Conservation (phyloP, 352 stramenopile genomes). For the Phytophthora citricola region DNA sequence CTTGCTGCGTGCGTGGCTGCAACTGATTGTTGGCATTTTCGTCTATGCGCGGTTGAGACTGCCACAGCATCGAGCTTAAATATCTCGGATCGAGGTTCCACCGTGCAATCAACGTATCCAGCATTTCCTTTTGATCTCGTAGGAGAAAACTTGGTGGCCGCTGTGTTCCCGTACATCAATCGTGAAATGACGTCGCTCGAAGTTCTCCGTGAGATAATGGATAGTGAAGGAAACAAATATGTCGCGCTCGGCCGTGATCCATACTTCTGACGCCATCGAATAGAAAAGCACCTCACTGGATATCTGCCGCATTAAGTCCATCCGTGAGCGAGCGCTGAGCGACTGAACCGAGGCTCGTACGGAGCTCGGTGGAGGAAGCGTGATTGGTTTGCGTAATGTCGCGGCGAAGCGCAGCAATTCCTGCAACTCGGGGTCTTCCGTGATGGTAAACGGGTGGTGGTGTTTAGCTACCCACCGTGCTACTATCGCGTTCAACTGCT, state of each 20-base stretch:
- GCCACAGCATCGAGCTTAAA: constrained; percentile 55
- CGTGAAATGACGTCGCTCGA: constrained; percentile 53
- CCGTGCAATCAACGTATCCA: constrained; percentile 47
- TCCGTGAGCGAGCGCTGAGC: constrained; percentile 47
- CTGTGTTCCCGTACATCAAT: constrained; percentile 56
- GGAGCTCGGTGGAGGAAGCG: constrained; percentile 43
- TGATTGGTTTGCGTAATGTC: constrained; percentile 41
- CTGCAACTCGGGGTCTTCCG: constrained; percentile 52
- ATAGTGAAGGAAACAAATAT: constrained; percentile 59
- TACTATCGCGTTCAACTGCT: constrained; percentile 51
- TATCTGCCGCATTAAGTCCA: constrained; percentile 52
- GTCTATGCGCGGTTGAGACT: constrained; percentile 47
- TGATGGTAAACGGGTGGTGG: constrained; percentile 54
- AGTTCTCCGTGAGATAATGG: constrained; percentile 51
- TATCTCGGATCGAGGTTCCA: constrained; percentile 59
- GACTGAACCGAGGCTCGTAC: constrained; percentile 55
- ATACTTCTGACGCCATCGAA: constrained; percentile 54
- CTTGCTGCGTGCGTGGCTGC: constrained; percentile 41
- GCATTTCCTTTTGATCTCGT: constrained; percentile 51
- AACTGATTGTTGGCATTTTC: constrained; percentile 9
- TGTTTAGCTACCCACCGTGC: constrained; percentile 59
- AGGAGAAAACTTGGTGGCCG: constrained; percentile 42
- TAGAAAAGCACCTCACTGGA: constrained; percentile 56
- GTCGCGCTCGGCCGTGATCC: constrained; percentile 50
- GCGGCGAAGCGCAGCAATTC: constrained; percentile 52